A percentile compares a stretch with the other conserved stretches of the same genome.
These are phyloP conservation scores for Endoconidiophora laricicola DNA, from an alignment of 2,329 filamentous ascomycete genomes.

Conservation along the genomic window DNA sequence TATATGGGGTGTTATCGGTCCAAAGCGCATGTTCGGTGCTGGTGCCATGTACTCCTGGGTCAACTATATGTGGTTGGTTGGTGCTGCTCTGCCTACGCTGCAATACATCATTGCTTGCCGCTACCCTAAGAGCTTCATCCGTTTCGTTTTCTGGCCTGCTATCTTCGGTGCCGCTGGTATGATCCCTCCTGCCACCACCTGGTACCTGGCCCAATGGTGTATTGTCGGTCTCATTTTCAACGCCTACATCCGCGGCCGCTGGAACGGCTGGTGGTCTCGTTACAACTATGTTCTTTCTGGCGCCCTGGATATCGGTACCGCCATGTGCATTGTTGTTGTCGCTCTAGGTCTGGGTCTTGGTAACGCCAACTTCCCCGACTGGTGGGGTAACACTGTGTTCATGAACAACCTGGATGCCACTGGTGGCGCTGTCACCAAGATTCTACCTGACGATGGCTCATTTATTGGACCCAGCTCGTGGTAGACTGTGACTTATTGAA, in stretches of 20 bases:
- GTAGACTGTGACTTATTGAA: conserved; percentile 12
- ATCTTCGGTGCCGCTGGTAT: conserved; percentile 33
- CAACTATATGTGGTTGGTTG: conserved; percentile 40
- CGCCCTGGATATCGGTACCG: conserved; percentile 40
- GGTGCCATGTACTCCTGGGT: conserved; percentile 31
- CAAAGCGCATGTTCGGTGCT: conserved; percentile 20
- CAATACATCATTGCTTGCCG: conserved; percentile 32
- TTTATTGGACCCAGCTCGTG: conserved; percentile 18
- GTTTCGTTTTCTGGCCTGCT: conserved; percentile 35
- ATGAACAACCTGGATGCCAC: conserved; percentile 20
- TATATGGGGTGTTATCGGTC: conserved; percentile 43
- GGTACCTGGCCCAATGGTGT: conserved; percentile 38
- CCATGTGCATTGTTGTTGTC: conserved; percentile 38
- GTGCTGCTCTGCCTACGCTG: conserved; percentile 28
- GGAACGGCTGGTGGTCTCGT: conserved; percentile 38
- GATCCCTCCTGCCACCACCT: conserved; percentile 38
- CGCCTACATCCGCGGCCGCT: conserved; percentile 31
- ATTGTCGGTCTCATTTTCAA: conserved; percentile 40
- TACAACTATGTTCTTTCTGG: conserved; percentile 46
- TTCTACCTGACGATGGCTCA: conserved; percentile 16
- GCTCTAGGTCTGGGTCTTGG: conserved; percentile 30
- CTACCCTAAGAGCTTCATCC: conserved; percentile 29
- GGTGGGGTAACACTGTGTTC: conserved; percentile 32
- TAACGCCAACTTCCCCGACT: conserved; percentile 27
- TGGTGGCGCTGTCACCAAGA: conserved; percentile 18